Evolutionary conservation across 495 filamentous ascomycete genomes (phyloP).

Genomic region (Talaromyces trachyspermus): DNA sequence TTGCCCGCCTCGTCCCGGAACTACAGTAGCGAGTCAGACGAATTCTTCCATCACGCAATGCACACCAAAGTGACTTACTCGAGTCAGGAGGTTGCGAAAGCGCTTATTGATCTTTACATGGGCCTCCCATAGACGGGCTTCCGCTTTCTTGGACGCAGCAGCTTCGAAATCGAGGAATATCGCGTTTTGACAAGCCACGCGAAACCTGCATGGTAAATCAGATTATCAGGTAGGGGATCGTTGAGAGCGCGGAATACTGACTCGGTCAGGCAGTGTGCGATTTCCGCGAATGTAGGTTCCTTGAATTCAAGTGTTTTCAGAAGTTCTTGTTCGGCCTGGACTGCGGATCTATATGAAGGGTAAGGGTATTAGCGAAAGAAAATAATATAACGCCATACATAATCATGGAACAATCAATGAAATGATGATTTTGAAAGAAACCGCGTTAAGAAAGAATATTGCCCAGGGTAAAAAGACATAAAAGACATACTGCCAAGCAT

Average conservation of each 20-base stretch:
- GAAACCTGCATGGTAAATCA: slow-evolving; percentile 47
- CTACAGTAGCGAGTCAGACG: slow-evolving; percentile 20
- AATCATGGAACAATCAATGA: too few species aligned
- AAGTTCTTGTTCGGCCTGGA: slow-evolving; percentile 41
- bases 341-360: slow-evolving; percentile 31
- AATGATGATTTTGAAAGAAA: too few species aligned
- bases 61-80: too few species aligned
- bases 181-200: slow-evolving; percentile 58
- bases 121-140: slow-evolving; percentile 68
- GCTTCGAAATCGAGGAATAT: slow-evolving; percentile 69
- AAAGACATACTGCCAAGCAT: slow-evolving; percentile 45
- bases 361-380: too few species aligned
- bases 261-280: slow-evolving; percentile 52
- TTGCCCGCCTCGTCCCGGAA: slow-evolving; percentile 47
- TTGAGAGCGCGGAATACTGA: slow-evolving; percentile 31
- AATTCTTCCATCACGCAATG: neutral
- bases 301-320: slow-evolving; percentile 43
- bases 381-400: too few species aligned
- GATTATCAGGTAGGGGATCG: neutral
- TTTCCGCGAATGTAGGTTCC: slow-evolving; percentile 48
- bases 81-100: slow-evolving; percentile 57
- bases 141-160: slow-evolving; percentile 54
- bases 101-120: slow-evolving; percentile 69
- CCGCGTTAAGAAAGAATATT: too few species aligned
- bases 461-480: too few species aligned